These are phyloP conservation scores for Tolypocladium ophioglossoides DNA, from an alignment of 2,329 filamentous ascomycete species.

Conservation along the genomic window DNA sequence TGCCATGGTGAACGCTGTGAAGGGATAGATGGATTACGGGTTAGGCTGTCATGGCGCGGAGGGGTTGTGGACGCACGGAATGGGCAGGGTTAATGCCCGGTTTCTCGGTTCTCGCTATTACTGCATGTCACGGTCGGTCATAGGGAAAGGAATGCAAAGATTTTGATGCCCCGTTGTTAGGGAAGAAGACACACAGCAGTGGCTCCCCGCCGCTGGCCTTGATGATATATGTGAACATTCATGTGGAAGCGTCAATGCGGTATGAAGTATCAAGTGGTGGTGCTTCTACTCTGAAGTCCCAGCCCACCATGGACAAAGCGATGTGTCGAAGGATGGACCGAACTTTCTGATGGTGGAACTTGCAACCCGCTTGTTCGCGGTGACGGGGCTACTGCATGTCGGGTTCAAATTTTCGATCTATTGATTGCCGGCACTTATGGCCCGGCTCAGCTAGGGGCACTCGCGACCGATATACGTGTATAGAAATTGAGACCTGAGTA, in stretches of 20 bases:
- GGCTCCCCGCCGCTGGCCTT: neutral
- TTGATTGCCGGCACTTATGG: neutral
- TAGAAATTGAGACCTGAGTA: neutral
- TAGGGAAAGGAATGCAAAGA: conserved; percentile 34
- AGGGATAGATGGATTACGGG: conserved; percentile 1
- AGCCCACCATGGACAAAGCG: neutral
- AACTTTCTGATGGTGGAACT: too few species aligned
- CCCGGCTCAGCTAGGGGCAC: neutral
- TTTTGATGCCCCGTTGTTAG: conserved; percentile 18
- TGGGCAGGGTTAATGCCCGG: conserved; percentile 20
- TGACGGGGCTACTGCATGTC: neutral
- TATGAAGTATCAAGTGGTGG: neutral
- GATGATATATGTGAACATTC: neutral
- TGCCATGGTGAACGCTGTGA: neutral
- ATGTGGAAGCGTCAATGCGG: neutral
- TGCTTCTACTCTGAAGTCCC: neutral
- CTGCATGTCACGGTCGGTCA: conserved; percentile 37
- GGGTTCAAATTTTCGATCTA: neutral
- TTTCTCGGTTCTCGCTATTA: conserved; percentile 27
- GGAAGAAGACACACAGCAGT: neutral
- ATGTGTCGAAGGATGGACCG: too few species aligned
- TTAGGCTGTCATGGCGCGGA: neutral
- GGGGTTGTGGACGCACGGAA: conserved; percentile 13
- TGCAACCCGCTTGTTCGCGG: neutral
- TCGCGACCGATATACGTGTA: too few species aligned